Evolutionary conservation across 305 asterid genomes (phyloP).

Genomic region (Fraxinus albicans): DNA sequence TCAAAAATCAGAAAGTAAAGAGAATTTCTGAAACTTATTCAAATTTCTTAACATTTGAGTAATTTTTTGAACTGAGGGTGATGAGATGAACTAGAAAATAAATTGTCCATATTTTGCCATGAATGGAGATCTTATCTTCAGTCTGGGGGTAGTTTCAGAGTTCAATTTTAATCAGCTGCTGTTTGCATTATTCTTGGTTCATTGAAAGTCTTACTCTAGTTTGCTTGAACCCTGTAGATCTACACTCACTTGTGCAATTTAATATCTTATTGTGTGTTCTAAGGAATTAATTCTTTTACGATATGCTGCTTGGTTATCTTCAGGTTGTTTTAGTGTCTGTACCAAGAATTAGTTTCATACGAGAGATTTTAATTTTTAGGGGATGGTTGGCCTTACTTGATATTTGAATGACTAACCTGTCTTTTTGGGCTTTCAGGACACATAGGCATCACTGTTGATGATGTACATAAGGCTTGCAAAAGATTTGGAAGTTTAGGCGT

Average conservation of each 20-base stretch:
- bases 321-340: not conserved
- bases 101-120: not conserved
- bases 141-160: not conserved
- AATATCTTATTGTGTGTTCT: not conserved
- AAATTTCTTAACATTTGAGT: not conserved
- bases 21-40: not conserved
- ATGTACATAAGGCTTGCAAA: conserved; percentile 66
- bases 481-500: conserved; percentile 80
- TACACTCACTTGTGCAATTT: not conserved
- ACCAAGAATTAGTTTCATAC: not conserved
- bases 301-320: conserved; percentile 10
- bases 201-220: not conserved
- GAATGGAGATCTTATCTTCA: not conserved
- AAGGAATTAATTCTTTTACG: not conserved
- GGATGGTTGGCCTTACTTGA: not conserved
- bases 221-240: not conserved
- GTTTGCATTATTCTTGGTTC: not conserved
- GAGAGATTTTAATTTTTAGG: not conserved
- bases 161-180: not conserved
- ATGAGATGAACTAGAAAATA: not conserved
- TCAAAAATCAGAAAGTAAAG: not conserved
- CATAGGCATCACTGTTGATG: conserved; percentile 78
- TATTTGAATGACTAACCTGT: conserved; percentile 16
- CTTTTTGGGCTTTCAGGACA: conserved; percentile 55
- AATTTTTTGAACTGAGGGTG: not conserved